Percentiles rank a stretch among this genome's conserved stretches.
Evolutionary conservation across 805 yeast species (phyloP).

Genomic region (Starmerella geochares): DNA sequence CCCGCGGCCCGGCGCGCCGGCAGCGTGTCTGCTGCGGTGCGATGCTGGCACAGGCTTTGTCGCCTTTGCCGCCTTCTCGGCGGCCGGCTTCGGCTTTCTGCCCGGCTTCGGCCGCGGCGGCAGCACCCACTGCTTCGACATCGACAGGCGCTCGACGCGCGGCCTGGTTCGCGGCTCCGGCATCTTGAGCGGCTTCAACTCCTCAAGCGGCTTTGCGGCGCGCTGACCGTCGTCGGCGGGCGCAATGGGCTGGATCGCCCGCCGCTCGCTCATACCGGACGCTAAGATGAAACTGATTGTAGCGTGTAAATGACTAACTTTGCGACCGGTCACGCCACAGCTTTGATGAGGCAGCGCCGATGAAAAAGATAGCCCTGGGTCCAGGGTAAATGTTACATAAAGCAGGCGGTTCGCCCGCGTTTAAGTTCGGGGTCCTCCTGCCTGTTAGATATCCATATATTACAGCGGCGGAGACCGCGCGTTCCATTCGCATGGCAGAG

Average conservation of each 20-base stretch:
- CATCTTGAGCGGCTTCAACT: background rate
- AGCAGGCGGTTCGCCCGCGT: too few relatives aligned
- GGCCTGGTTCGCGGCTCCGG: background rate
- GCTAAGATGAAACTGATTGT: conserved; percentile 3
- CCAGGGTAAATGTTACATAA: background rate
- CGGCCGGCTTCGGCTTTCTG: conserved; percentile 74
- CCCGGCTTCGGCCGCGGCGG: conserved; percentile 76
- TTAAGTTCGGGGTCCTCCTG: too few relatives aligned
- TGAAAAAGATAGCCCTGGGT: conserved; percentile 2
- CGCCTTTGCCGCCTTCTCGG: conserved; percentile 60
- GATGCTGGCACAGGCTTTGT: background rate
- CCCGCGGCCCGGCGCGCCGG: background rate
- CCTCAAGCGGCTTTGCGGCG: background rate
- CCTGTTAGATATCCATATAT: too few relatives aligned
- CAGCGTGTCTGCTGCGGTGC: background rate
- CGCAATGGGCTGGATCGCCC: conserved; percentile 9
- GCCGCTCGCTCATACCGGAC: conserved; percentile 3
- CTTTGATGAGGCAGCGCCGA: background rate
- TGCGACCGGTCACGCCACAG: conserved; percentile 7
- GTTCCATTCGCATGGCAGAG: too few relatives aligned
- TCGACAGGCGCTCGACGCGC: conserved; percentile 27
- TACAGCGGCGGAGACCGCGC: too few relatives aligned
- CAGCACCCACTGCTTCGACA: conserved; percentile 72
- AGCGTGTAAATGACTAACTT: background rate
- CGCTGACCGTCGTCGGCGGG: conserved; percentile 5